These are phyloP conservation scores for Colletotrichum sp. DNA, from an alignment of 2,329 filamentous ascomycete species.

Conservation along the genomic window DNA sequence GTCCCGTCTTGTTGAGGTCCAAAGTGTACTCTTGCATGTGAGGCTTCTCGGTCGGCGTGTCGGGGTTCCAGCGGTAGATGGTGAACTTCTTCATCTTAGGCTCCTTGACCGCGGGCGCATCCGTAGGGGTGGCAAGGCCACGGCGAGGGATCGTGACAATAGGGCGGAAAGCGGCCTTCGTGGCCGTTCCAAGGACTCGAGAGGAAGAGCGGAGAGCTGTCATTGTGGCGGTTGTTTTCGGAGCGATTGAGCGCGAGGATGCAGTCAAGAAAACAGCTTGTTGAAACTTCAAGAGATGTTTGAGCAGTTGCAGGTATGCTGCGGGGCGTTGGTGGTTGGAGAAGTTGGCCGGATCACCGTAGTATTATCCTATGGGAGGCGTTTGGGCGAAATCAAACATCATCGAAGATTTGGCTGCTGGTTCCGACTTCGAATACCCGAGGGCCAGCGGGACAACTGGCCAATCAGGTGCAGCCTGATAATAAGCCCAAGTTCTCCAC, in stretches of 20 bases:
- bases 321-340: slow-evolving; percentile 1
- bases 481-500: neutral
- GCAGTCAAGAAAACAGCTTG: neutral
- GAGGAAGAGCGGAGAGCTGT: slow-evolving; percentile 65
- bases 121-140: slow-evolving; percentile 59
- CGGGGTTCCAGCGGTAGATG: slow-evolving; percentile 98
- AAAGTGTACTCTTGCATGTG: slow-evolving; percentile 94
- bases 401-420: slow-evolving; percentile 9
- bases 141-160: slow-evolving; percentile 45
- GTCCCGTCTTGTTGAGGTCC: slow-evolving; percentile 98
- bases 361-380: slow-evolving; percentile 3
- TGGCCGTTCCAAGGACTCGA: slow-evolving; percentile 54
- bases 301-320: neutral
- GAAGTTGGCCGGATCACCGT: neutral
- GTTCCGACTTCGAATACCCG: neutral
- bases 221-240: slow-evolving; percentile 45
- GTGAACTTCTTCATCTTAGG: slow-evolving; percentile 91
- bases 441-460: neutral
- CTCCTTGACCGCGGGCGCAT: slow-evolving; percentile 66
- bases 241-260: neutral
- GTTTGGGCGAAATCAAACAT: slow-evolving; percentile 9
- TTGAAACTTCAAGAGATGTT: neutral
- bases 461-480: neutral
- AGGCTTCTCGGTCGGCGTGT: slow-evolving; percentile 90
- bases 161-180: slow-evolving; percentile 39